phyloP scores from a whole-genome alignment of 768 basidiomycete genomes.

The Xerocomellus intermedius region DNA sequence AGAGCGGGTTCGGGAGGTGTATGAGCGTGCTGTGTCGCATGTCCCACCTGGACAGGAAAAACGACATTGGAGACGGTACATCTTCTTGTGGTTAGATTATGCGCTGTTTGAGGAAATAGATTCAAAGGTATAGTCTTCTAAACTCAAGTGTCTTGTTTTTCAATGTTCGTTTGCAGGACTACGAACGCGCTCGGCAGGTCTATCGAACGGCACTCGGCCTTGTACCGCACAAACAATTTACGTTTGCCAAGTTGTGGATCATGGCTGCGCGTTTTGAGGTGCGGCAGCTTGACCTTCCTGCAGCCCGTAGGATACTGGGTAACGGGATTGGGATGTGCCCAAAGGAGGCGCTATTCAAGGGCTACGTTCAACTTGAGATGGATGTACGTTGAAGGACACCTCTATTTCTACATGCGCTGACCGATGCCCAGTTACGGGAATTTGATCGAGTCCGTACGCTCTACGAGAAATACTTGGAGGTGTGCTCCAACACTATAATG shows the following conservation, averaged over 20 bases:
- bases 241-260: constrained; percentile 96
- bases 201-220: constrained; percentile 88
- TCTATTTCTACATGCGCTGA: constrained; percentile 5
- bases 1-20: constrained; percentile 83
- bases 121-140: constrained; percentile 58
- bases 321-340: constrained; percentile 93
- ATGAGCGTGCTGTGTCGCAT: constrained; percentile 93
- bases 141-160: neutral
- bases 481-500: constrained; percentile 29
- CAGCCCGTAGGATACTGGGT: constrained; percentile 88
- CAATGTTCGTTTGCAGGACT: constrained; percentile 54
- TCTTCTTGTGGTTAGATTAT: constrained; percentile 93
- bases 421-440: constrained; percentile 67
- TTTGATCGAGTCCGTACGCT: constrained; percentile 90
- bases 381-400: constrained; percentile 51
- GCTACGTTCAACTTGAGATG: constrained; percentile 92
- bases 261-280: constrained; percentile 92
- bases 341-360: constrained; percentile 93
- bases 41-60: constrained; percentile 95
- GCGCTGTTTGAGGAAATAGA: constrained; percentile 97
- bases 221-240: constrained; percentile 95
- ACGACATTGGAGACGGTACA: constrained; percentile 86
- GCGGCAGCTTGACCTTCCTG: constrained; percentile 72
- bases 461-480: constrained; percentile 94
- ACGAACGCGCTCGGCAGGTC: constrained; percentile 80